Evolutionary conservation across 768 basidiomycete genomes (phyloP).

Genomic region (Boletus speciosus): DNA sequence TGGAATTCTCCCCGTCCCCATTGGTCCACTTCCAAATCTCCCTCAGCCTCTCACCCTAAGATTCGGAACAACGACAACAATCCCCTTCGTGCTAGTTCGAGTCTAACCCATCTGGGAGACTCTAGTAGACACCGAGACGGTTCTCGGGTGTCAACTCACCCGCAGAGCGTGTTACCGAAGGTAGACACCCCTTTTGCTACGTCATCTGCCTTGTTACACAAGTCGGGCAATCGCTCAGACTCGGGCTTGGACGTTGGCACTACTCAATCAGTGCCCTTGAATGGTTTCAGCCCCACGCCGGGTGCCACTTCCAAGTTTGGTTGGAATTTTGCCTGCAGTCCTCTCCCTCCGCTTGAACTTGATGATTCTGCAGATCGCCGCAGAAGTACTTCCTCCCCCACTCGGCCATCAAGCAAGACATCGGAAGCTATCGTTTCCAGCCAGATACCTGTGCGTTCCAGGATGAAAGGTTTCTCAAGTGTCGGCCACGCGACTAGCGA

Average conservation of each 20-base stretch:
- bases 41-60: constrained; percentile 10
- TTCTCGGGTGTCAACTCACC: constrained; percentile 1
- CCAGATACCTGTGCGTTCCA: constrained; percentile 45
- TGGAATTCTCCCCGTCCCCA: constrained; percentile 67
- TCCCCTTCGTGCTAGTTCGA: constrained; percentile 19
- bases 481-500: constrained; percentile 15
- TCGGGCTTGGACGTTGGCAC: background rate
- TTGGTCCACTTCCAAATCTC: constrained; percentile 39
- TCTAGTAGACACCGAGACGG: constrained; percentile 6
- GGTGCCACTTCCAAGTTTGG: constrained; percentile 32
- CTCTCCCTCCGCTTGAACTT: constrained; percentile 40
- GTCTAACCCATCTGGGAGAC: constrained; percentile 12
- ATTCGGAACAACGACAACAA: background rate
- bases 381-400: constrained; percentile 24
- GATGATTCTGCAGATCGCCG: constrained; percentile 23
- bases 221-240: constrained; percentile 1
- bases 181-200: background rate
- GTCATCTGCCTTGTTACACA: background rate
- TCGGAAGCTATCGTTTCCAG: constrained; percentile 31
- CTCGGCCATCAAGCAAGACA: constrained; percentile 23
- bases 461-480: constrained; percentile 30
- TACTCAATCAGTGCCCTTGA: background rate
- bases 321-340: constrained; percentile 39
- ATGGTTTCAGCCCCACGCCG: constrained; percentile 13
- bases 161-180: constrained; percentile 2